Percentiles rank a stretch among this genome's conserved stretches.
These are phyloP conservation scores for Xylaria acuta DNA, from an alignment of 495 filamentous ascomycete genomes.

Conservation along the genomic window DNA sequence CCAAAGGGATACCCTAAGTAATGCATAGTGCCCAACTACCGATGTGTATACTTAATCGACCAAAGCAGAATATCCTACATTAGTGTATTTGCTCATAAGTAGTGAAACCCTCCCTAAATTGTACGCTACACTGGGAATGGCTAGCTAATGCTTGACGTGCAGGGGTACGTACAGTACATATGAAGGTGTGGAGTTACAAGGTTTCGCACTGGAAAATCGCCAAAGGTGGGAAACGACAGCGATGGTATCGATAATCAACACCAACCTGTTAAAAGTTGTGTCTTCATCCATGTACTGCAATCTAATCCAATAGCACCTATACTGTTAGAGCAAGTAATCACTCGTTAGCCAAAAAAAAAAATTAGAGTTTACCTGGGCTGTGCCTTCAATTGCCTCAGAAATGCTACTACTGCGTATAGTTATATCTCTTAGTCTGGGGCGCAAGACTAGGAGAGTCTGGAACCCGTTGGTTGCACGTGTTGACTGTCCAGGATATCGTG, in stretches of 20 bases:
- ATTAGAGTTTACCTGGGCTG: not conserved
- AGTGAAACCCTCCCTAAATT: not conserved
- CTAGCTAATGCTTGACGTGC: not conserved
- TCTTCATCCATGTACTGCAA: not conserved
- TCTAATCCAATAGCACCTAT: not conserved
- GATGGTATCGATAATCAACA: not conserved
- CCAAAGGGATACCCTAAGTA: slow-evolving; percentile 1
- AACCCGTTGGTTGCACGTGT: not conserved
- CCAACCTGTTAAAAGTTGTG: not conserved
- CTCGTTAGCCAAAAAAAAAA: too few species aligned
- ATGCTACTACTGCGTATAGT: not conserved
- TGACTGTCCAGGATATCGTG: not conserved
- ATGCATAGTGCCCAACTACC: not conserved
- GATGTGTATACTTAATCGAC: not conserved
- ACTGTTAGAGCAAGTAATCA: too few species aligned
- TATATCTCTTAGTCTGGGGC: not conserved
- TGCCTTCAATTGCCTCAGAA: not conserved
- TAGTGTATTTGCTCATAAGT: not conserved
- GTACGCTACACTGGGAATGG: too few species aligned
- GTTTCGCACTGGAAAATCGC: not conserved
- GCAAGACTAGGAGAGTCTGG: not conserved
- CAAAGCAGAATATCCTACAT: not conserved
- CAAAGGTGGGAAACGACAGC: not conserved
- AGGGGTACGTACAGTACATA: not conserved
- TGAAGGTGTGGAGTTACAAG: not conserved